phyloP scores from a whole-genome alignment of 192 early-diverging fungal genomes.

The Ambispora gerdemannii region DNA sequence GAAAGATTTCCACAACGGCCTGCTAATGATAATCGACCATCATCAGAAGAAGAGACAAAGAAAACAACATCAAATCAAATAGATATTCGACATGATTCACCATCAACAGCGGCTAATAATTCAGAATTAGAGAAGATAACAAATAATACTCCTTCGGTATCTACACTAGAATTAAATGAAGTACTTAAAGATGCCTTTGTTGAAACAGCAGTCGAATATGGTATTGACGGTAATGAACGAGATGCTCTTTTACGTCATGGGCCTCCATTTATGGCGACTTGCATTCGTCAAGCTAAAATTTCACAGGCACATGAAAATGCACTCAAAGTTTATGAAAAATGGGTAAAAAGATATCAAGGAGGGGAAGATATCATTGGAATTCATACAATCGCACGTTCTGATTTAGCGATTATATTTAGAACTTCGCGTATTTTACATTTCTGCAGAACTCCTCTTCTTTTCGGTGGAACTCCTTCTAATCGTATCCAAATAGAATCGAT shows the following conservation, averaged over 20 bases:
- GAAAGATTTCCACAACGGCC: slow-evolving; percentile 35
- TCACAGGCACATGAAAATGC: slow-evolving; percentile 55
- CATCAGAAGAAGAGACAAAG: slow-evolving; percentile 19
- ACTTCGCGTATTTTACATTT: slow-evolving; percentile 58
- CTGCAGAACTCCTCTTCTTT: slow-evolving; percentile 52
- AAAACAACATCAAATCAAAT: background rate
- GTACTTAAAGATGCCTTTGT: slow-evolving; percentile 8
- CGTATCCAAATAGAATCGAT: slow-evolving; percentile 21
- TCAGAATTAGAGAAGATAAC: background rate
- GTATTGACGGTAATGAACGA: slow-evolving; percentile 29
- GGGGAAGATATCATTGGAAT: slow-evolving; percentile 34
- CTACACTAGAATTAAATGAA: slow-evolving; percentile 10
- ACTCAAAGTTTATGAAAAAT: slow-evolving; percentile 53
- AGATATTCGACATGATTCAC: background rate
- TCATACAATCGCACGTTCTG: slow-evolving; percentile 43
- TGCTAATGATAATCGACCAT: background rate
- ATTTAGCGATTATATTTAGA: slow-evolving; percentile 51
- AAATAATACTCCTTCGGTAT: background rate
- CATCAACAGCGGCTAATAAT: background rate
- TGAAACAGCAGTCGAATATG: background rate
- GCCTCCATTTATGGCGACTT: slow-evolving; percentile 50
- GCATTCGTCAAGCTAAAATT: slow-evolving; percentile 44
- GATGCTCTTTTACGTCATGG: slow-evolving; percentile 55
- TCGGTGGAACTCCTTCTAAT: slow-evolving; percentile 41
- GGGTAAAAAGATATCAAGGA: slow-evolving; percentile 49